Conservation (phyloP, 164 flowering plant species). For the Malania oleifera region DNA sequence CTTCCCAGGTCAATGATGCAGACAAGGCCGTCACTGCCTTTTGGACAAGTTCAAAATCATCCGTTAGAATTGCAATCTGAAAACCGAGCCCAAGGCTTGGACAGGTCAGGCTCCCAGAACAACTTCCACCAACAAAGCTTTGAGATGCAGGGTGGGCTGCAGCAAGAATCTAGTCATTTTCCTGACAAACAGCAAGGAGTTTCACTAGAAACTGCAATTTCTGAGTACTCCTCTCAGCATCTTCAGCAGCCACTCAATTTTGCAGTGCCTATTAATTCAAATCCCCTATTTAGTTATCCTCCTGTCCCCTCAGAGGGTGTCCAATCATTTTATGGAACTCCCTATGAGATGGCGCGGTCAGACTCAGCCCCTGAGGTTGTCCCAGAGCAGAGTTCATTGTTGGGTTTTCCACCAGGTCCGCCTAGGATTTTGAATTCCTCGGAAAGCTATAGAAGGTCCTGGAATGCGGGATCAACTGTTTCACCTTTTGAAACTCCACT, state of each 20-base stretch:
- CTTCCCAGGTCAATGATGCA: constrained; percentile 41
- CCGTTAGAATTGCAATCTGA: constrained; percentile 38
- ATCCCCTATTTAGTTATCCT: constrained; percentile 51
- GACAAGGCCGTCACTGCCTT: constrained; percentile 40
- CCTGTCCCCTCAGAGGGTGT: constrained; percentile 53
- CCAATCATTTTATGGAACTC: constrained; percentile 46
- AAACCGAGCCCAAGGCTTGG: constrained; percentile 39
- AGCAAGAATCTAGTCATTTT: constrained; percentile 50
- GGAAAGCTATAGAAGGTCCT: constrained; percentile 47
- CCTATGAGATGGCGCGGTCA: constrained; percentile 47
- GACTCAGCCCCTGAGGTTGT: constrained; percentile 50
- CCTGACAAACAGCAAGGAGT: constrained; percentile 43
- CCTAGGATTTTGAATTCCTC: constrained; percentile 29
- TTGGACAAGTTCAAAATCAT: constrained; percentile 35
- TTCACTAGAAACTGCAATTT: constrained; percentile 30
- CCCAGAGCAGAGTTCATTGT: constrained; percentile 57
- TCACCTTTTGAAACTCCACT: constrained; percentile 35
- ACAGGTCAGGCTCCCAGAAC: constrained; percentile 31
- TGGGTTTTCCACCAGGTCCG: constrained; percentile 59
- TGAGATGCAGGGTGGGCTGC: constrained; percentile 36
- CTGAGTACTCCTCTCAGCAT: constrained; percentile 42
- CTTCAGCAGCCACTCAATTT: constrained; percentile 48
- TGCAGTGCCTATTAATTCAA: constrained; percentile 45
- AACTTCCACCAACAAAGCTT: constrained; percentile 42
- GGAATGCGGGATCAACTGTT: constrained; percentile 43